Base-by-base conservation (phyloP, 2,329 filamentous ascomycete species). In the Phaeosphaeriaceae sp. region DNA sequence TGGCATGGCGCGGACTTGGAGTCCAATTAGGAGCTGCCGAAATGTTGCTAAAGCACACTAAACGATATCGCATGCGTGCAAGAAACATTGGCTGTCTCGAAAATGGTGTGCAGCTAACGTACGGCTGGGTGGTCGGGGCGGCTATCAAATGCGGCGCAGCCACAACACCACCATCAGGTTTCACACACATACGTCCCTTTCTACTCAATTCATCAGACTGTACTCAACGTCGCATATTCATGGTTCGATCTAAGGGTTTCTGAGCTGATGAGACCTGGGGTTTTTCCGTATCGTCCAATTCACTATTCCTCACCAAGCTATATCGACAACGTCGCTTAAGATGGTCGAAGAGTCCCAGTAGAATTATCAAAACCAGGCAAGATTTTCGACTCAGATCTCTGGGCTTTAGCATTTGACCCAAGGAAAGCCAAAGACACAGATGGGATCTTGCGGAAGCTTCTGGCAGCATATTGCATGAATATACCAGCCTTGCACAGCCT, bases 401-500 rank as follows among this genome's bases (percentile, higher is more conserved):
- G 5, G 25, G 5, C 25, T 5, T 36, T 11, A 13, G 31, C 31
- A 11, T 15, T 36, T 3, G 13, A 11, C 31, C 13, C 6, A 13
- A 15, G n/a, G 7, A 36, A 13, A 15, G 7, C 9, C 31, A 36
- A 11, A 36, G 31, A 15, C 7, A 15, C 31, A 36, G 31, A 36
- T 36, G 31, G 31, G 7, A 13, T 11, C 31, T 36, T 36, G 20
- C 40, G 10, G 22, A 47, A 46, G 20, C 20, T 6, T 17, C 20
- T n/a, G n/a, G 17, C 24, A 46, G 11, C 15, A 24, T 22, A 56
- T 13, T 19, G 60, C 57, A 58, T 60, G 49, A 56, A 54, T 36
- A 31, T 50, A 21, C 15, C 24, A 54, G 47, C 52, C 15, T 45
- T 19, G 36, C 46, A 49, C 40, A 53, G 52, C 36, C 51, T 45